phyloP scores from a whole-genome alignment of 1,284 basidiomycete genomes.

The Sphagnurus paluster region DNA sequence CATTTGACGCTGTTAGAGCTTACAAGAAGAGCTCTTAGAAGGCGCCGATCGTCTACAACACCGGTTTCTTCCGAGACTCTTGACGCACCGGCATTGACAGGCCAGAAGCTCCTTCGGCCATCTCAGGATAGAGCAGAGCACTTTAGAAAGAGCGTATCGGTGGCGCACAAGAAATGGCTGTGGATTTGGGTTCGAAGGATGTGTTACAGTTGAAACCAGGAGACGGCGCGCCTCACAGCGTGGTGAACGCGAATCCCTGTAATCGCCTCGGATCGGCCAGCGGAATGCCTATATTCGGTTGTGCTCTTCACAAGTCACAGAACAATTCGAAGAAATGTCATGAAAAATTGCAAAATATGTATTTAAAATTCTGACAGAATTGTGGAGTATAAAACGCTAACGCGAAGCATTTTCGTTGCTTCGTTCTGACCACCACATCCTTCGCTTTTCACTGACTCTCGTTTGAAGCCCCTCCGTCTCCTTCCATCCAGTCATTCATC shows the following conservation, averaged over 20 bases:
- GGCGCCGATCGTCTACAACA: not conserved
- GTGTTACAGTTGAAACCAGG: not conserved
- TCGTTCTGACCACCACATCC: constrained; percentile 32
- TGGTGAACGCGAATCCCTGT: not conserved
- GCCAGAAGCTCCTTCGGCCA: not conserved
- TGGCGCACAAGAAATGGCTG: not conserved
- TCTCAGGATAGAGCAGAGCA: not conserved
- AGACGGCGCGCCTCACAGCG: not conserved
- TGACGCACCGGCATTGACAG: constrained; percentile 5
- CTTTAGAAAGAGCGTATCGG: not conserved
- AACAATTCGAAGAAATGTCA: constrained; percentile 7
- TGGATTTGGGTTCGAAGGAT: no score
- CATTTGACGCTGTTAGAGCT: not conserved
- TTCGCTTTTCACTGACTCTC: constrained; percentile 3
- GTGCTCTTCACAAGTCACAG: constrained; percentile 1
- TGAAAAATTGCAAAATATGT: not conserved
- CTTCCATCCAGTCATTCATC: constrained; percentile 32
- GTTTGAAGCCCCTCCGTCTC: constrained; percentile 25
- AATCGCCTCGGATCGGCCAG: not conserved
- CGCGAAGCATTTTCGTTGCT: constrained; percentile 26
- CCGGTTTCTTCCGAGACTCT: constrained; percentile 2
- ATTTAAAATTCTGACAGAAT: constrained; percentile 2
- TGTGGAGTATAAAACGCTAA: not conserved
- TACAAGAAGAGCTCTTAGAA: not conserved
- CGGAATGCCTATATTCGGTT: not conserved